Percentiles rank a stretch among this genome's conserved stretches.
phyloP scores from a whole-genome alignment of 2,329 filamentous ascomycete species.

The Fusarium drepaniforme region DNA sequence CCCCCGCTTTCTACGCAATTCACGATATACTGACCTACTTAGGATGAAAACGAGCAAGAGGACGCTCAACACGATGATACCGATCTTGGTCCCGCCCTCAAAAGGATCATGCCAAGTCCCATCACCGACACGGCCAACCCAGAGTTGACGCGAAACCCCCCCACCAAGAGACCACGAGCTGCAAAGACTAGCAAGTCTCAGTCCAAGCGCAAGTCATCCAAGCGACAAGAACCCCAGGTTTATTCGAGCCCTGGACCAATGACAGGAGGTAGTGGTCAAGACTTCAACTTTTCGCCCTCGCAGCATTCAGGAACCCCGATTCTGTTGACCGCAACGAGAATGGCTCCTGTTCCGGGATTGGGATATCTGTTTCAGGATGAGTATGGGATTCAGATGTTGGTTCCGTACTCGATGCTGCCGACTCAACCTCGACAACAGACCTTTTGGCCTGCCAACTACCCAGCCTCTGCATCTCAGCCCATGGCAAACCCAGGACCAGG shows the following conservation, averaged over 20 bases:
- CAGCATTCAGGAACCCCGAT: background rate
- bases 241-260: background rate
- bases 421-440: background rate
- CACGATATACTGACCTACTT: background rate
- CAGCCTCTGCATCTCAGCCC: background rate
- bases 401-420: background rate
- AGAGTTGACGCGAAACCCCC: background rate
- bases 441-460: background rate
- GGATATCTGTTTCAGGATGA: background rate
- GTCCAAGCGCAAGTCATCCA: background rate
- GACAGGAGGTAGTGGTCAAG: background rate
- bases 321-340: background rate
- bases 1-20: background rate
- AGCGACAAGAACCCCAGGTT: background rate
- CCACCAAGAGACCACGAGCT: background rate
- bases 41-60: background rate
- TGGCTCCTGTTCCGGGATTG: background rate
- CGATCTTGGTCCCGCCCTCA: background rate
- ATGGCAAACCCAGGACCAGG: background rate
- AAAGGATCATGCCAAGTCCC: background rate
- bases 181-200: background rate
- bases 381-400: background rate
- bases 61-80: background rate
- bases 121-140: background rate
- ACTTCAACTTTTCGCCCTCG: background rate